Percentiles rank a stretch among this genome's conserved stretches.
Conservation (phyloP, 495 filamentous ascomycete genomes). For the Penicillium argentinense region DNA sequence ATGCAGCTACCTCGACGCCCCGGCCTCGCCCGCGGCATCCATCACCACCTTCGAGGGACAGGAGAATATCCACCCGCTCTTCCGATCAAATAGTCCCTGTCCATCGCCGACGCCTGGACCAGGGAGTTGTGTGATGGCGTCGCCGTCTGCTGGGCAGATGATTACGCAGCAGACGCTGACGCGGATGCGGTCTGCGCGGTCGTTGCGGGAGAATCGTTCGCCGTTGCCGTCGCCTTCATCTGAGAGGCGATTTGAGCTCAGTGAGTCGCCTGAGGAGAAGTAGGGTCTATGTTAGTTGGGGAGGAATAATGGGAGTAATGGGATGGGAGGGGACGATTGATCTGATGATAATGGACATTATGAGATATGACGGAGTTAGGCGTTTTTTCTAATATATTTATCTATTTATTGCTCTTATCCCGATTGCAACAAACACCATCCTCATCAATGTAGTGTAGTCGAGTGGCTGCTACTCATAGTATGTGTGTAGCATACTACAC, state of each 20-base stretch:
- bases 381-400: too few species aligned
- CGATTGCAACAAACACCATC: too few species aligned
- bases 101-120: constrained; percentile 67
- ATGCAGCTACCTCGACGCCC: constrained; percentile 18
- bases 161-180: constrained; percentile 60
- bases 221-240: not conserved
- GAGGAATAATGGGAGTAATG: constrained; percentile 1
- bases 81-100: constrained; percentile 70
- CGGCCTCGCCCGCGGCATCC: constrained; percentile 12
- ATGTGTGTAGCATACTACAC: too few species aligned
- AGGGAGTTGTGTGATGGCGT: constrained; percentile 69
- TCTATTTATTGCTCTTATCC: too few species aligned
- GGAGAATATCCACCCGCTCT: constrained; percentile 81
- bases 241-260: constrained; percentile 28
- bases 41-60: constrained; percentile 44
- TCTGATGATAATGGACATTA: too few species aligned
- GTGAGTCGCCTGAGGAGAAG: constrained; percentile 33
- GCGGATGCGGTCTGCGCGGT: constrained; percentile 66
- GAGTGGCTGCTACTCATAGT: too few species aligned
- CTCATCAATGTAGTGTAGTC: too few species aligned
- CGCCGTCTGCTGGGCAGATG: constrained; percentile 66
- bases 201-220: constrained; percentile 38
- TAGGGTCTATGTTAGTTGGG: too few species aligned
- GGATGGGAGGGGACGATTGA: not conserved
- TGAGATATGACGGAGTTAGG: too few species aligned